Conservation (phyloP, 305 asterid species). For the Salvia sclarea region DNA sequence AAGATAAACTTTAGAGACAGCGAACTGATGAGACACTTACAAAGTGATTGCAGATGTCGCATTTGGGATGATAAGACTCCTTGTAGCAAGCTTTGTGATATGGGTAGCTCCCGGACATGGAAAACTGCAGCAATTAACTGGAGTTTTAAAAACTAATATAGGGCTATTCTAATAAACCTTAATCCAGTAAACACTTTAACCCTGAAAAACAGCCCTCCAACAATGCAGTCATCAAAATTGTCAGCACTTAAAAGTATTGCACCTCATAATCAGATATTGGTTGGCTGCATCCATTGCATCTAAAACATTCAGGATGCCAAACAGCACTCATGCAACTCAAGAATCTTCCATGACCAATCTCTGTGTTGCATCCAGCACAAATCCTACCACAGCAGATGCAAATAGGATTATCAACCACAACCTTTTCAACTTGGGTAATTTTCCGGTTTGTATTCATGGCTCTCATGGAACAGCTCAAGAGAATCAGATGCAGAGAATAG, state of each 20-base stretch:
- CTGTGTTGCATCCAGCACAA: slow-evolving; percentile 93
- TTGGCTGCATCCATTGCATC: slow-evolving; percentile 87
- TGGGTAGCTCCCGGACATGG: slow-evolving; percentile 81
- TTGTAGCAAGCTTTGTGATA: slow-evolving; percentile 94
- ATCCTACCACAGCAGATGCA: slow-evolving; percentile 49
- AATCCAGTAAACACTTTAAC: not conserved
- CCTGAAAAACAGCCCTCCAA: slow-evolving; percentile 1
- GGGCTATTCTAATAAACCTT: not conserved
- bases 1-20: slow-evolving; percentile 17
- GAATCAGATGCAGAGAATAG: not conserved
- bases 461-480: slow-evolving; percentile 11
- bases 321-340: slow-evolving; percentile 96
- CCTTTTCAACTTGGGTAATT: not conserved
- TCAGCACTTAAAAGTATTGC: slow-evolving; percentile 13
- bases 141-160: slow-evolving; percentile 3
- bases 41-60: slow-evolving; percentile 89
- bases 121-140: slow-evolving; percentile 62
- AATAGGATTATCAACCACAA: slow-evolving; percentile 17
- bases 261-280: slow-evolving; percentile 98
- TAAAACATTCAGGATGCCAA: slow-evolving; percentile 60
- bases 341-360: slow-evolving; percentile 89
- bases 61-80: slow-evolving; percentile 93
- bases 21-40: slow-evolving; percentile 53
- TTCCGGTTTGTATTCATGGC: not conserved
- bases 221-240: not conserved